Conservation (phyloP, 371 early-diverging fungal genomes). For the Mucor irregularis region DNA sequence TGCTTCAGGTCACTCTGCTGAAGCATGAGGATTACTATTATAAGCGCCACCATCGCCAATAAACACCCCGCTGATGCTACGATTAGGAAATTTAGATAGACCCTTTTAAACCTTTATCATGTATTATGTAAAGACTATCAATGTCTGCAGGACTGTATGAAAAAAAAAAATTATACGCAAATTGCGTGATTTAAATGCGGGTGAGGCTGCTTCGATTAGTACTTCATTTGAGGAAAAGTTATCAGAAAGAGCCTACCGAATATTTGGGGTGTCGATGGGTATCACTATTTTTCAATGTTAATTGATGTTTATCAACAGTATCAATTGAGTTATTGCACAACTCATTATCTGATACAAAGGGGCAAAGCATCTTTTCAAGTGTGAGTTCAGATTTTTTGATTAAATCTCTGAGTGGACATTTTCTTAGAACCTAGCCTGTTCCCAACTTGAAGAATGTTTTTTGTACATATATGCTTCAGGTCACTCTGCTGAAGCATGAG, state of each 20-base stretch:
- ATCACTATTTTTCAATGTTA: constrained; percentile 16
- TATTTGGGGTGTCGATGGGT: constrained; percentile 13
- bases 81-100: constrained; percentile 18
- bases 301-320: constrained; percentile 17
- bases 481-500: no score
- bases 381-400: constrained; percentile 15
- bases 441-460: constrained; percentile 13
- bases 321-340: constrained; percentile 19
- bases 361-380: constrained; percentile 16
- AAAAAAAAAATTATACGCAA: constrained; percentile 17
- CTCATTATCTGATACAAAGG: constrained; percentile 16
- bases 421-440: constrained; percentile 14
- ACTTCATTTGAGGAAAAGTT: constrained; percentile 19
- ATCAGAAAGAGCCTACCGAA: constrained; percentile 18
- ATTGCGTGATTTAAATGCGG: constrained; percentile 17
- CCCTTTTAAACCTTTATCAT: constrained; percentile 11
- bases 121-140: constrained; percentile 18
- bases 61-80: constrained; percentile 20
- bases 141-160: constrained; percentile 17
- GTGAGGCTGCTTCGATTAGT: constrained; percentile 14
- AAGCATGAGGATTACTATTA: no score
- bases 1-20: no score
- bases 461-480: no score
- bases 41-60: constrained; percentile 20
- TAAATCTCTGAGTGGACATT: constrained; percentile 11